These are phyloP conservation scores for Vigna trinervia DNA, from an alignment of 306 rosid genomes.

Conservation along the genomic window DNA sequence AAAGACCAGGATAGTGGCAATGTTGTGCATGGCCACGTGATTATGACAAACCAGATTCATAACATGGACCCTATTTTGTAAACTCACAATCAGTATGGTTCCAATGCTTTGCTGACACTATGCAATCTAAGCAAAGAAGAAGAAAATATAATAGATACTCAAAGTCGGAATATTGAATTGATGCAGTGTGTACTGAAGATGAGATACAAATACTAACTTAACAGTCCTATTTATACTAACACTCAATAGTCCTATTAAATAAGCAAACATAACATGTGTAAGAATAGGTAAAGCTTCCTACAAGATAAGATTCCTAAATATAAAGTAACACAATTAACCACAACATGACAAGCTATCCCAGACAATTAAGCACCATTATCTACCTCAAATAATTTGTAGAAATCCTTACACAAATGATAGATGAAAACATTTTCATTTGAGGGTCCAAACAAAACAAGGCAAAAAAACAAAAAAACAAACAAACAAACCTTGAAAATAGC, in stretches of 20 bases:
- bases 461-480: slow-evolving; percentile 4
- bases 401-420: slow-evolving; percentile 26
- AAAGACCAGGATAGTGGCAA: neutral
- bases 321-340: slow-evolving; percentile 13
- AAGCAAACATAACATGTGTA: neutral
- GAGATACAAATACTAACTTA: neutral
- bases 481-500: slow-evolving; percentile 82
- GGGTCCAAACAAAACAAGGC: slow-evolving; percentile 31
- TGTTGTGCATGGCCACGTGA: neutral
- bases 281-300: slow-evolving; percentile 9
- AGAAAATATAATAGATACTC: neutral
- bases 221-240: neutral
- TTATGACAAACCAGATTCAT: neutral
- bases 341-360: slow-evolving; percentile 18
- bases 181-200: neutral
- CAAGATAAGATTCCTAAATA: slow-evolving; percentile 3
- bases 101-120: neutral
- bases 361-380: neutral
- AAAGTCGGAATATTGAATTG: neutral
- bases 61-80: neutral
- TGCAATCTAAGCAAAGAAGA: neutral
- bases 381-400: slow-evolving; percentile 10
- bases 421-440: slow-evolving; percentile 21
- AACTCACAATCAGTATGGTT: neutral
- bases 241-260: neutral